Percentiles rank a stretch among this genome's conserved stretches.
phyloP scores from a whole-genome alignment of 768 basidiomycete genomes.

The Collybiopsis confluens region DNA sequence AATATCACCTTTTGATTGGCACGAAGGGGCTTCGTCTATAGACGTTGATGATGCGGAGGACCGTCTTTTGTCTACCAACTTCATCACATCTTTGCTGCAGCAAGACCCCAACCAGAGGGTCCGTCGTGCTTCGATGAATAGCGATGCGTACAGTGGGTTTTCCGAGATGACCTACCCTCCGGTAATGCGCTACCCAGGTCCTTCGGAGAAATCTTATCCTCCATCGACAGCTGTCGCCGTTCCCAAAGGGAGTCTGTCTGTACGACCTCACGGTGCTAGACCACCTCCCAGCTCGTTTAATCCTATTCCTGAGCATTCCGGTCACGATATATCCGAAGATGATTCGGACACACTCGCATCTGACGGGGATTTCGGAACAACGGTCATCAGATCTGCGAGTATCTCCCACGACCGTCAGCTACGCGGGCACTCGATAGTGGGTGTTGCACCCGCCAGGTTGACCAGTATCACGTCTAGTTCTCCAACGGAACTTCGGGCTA shows the following conservation, averaged over 20 bases:
- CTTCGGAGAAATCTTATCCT: slow-evolving; percentile 6
- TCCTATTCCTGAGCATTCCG: slow-evolving; percentile 22
- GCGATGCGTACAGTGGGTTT: slow-evolving; percentile 43
- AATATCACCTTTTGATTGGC: slow-evolving; percentile 50
- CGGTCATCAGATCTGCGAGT: slow-evolving; percentile 22
- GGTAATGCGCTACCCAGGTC: slow-evolving; percentile 18
- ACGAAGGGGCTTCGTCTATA: slow-evolving; percentile 57
- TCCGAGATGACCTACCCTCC: slow-evolving; percentile 58
- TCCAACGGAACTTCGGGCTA: not conserved
- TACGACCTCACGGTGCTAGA: slow-evolving; percentile 19
- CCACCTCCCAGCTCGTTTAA: slow-evolving; percentile 34
- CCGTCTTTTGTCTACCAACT: slow-evolving; percentile 53
- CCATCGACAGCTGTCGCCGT: slow-evolving; percentile 8
- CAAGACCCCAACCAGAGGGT: slow-evolving; percentile 21
- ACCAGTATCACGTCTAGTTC: slow-evolving; percentile 18
- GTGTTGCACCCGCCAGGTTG: slow-evolving; percentile 29
- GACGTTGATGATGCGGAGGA: slow-evolving; percentile 55
- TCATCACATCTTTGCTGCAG: slow-evolving; percentile 55
- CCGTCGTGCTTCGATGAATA: slow-evolving; percentile 15
- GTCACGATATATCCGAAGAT: slow-evolving; percentile 24
- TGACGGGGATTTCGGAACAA: slow-evolving; percentile 16
- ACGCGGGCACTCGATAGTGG: slow-evolving; percentile 23
- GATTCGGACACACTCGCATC: slow-evolving; percentile 39
- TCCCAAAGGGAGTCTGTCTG: slow-evolving; percentile 11
- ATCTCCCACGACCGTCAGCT: slow-evolving; percentile 15